A percentile compares a stretch with the other conserved stretches of the same genome.
Evolutionary conservation across 495 filamentous ascomycete genomes (phyloP).

Genomic region (Xylaria nigripes): DNA sequence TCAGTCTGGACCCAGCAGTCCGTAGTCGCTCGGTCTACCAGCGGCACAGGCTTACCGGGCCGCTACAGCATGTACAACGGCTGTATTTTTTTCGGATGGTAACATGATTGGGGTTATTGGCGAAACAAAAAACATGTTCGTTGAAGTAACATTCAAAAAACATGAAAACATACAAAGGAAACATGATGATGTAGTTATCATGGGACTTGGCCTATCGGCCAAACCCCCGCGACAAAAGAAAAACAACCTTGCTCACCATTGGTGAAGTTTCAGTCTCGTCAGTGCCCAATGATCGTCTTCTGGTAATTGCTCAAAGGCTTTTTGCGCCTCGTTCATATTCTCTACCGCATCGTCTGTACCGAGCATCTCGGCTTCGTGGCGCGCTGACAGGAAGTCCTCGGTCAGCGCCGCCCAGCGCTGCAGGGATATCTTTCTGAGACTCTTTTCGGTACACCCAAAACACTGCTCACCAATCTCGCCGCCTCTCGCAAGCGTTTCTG

Average conservation of each 20-base stretch:
- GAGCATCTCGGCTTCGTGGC: not conserved
- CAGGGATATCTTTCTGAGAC: not conserved
- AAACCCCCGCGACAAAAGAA: not conserved
- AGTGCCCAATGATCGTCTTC: slow-evolving; percentile 1
- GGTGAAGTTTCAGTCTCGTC: not conserved
- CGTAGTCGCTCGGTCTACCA: no score
- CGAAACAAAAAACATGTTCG: no score
- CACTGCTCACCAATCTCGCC: slow-evolving; percentile 6
- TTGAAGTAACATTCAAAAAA: no score
- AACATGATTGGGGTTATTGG: no score
- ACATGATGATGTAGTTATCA: no score
- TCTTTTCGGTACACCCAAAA: not conserved
- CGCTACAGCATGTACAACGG: no score
- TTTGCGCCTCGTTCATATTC: not conserved
- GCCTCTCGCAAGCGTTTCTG: slow-evolving; percentile 10
- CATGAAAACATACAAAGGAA: no score
- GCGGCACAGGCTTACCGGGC: no score
- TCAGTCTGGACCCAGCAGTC: no score
- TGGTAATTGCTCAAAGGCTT: slow-evolving; percentile 4
- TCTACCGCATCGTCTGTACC: not conserved
- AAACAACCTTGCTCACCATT: slow-evolving; percentile 4
- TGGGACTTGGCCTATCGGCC: no score
- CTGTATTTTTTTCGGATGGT: no score
- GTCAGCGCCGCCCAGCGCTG: not conserved
- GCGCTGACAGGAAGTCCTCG: not conserved